Percentiles rank a stretch among this genome's conserved stretches.
Evolutionary conservation across 768 basidiomycete species (phyloP).

Genomic region (Suillus variegatus): DNA sequence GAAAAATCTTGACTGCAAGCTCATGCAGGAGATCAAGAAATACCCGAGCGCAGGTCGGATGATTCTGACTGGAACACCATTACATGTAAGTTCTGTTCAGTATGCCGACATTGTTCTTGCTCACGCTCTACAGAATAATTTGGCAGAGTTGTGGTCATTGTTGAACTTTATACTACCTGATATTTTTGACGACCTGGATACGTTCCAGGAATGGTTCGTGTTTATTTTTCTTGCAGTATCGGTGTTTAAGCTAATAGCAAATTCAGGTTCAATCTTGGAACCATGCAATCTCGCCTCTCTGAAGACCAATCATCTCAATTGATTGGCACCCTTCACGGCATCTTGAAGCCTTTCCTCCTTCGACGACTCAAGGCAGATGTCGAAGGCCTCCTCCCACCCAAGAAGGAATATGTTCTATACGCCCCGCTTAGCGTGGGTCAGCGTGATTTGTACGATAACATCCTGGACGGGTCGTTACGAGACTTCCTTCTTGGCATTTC

Average conservation of each 20-base stretch:
- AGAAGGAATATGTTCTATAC: slow-evolving; percentile 94
- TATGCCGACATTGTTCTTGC: not conserved
- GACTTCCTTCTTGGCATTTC: slow-evolving; percentile 52
- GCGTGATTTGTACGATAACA: slow-evolving; percentile 80
- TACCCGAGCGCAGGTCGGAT: slow-evolving; percentile 84
- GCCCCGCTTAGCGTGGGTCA: slow-evolving; percentile 85
- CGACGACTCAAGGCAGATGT: slow-evolving; percentile 93
- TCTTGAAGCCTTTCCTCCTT: slow-evolving; percentile 94
- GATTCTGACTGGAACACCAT: slow-evolving; percentile 94
- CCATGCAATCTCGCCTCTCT: slow-evolving; percentile 56
- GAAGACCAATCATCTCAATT: slow-evolving; percentile 62
- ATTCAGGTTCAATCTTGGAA: slow-evolving; percentile 70
- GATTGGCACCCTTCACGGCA: slow-evolving; percentile 80
- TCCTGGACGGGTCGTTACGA: slow-evolving; percentile 72
- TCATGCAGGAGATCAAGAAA: slow-evolving; percentile 88
- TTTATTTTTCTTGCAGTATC: not conserved
- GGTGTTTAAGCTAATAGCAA: not conserved
- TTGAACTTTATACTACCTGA: slow-evolving; percentile 96
- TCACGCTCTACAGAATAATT: slow-evolving; percentile 73
- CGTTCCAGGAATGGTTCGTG: slow-evolving; percentile 85
- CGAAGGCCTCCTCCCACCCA: slow-evolving; percentile 72
- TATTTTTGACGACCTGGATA: slow-evolving; percentile 85
- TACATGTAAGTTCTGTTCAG: slow-evolving; percentile 64
- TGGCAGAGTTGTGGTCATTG: slow-evolving; percentile 92
- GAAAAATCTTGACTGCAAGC: slow-evolving; percentile 91